Base-by-base conservation (phyloP, 2,329 filamentous ascomycete genomes). In the Fusarium drepaniforme region DNA sequence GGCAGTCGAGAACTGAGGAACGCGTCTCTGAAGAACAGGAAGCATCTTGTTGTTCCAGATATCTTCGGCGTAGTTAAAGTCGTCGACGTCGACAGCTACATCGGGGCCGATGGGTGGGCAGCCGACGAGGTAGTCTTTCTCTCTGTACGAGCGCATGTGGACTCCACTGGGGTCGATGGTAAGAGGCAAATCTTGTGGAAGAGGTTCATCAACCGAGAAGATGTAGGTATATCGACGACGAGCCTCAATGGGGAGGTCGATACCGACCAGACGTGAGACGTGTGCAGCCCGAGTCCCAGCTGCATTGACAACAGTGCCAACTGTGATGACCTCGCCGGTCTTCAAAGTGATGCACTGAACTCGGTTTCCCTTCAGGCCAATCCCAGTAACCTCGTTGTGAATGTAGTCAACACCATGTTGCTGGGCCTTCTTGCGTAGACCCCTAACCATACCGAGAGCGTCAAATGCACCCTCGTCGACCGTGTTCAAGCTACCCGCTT, bases 401-500 rank as follows among this genome's bases (percentile, higher is more conserved):
- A 72, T 68, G 25, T 71, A 67, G 28, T 72, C 67, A 2, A 56
- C 67, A 0, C 64, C 60, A 12, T 57, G 23, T 21, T 68, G 23
- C 5, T 38, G 30, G 1, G 67, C 25, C 18, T 49, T 71, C 8
- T 42, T 51, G 13, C 70, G 56, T 5, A 72, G 56, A 18, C 51
- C 28, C n/a, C 53, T 12, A 4, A 23, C 60, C 70, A 71, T 72
- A 18, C 60, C 68, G 23, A 71, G 25, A 5, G 68, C 64, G 15
- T 72, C 70, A 42, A 71, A 68, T 7, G 64, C 64, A 21, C 70
- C 68, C 44, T 72, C 70, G 12, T 71, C 60, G n/a, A 71, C 33
- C 7, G 23, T 64, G 12, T 72, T 71, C 13, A 72, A 21, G 8
- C 68, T 72, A 15, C 68, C 70, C 1, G 44, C 8, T 25, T 65